phyloP scores from a whole-genome alignment of 305 asterid genomes.

The Fraxinus platypoda region DNA sequence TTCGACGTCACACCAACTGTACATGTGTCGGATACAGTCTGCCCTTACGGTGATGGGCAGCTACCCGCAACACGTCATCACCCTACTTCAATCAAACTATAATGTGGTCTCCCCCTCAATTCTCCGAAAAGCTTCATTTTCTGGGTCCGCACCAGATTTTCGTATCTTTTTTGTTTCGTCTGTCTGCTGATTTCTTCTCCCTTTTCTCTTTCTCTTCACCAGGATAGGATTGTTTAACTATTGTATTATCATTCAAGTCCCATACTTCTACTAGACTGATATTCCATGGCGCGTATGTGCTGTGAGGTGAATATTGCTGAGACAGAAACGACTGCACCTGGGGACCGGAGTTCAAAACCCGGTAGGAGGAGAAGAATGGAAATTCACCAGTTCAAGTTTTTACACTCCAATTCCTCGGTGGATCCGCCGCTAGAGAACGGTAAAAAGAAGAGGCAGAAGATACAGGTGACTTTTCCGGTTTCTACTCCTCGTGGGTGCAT shows the following conservation, averaged over 20 bases:
- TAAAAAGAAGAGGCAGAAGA: slow-evolving; percentile 38
- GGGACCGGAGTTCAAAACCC: slow-evolving; percentile 50
- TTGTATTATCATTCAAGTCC: not conserved
- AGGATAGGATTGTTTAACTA: not conserved
- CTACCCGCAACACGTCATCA: slow-evolving; percentile 53
- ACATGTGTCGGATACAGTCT: slow-evolving; percentile 56
- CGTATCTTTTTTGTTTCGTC: slow-evolving; percentile 15
- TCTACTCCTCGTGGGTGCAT: slow-evolving; percentile 21
- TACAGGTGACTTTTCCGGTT: slow-evolving; percentile 28
- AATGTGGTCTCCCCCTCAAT: slow-evolving; percentile 30
- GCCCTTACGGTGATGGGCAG: slow-evolving; percentile 89
- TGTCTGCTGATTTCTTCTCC: not conserved
- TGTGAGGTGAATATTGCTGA: slow-evolving; percentile 54
- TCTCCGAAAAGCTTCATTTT: slow-evolving; percentile 6
- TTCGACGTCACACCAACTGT: slow-evolving; percentile 56
- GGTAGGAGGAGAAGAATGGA: slow-evolving; percentile 63
- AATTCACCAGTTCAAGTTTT: slow-evolving; percentile 57
- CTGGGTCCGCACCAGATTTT: slow-evolving; percentile 28
- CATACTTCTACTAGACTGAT: not conserved
- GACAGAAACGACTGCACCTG: slow-evolving; percentile 55
- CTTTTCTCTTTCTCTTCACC: not conserved
- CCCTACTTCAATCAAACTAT: slow-evolving; percentile 28
- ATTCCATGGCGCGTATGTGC: slow-evolving; percentile 64
- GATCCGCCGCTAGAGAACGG: slow-evolving; percentile 34
- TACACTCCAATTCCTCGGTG: slow-evolving; percentile 43